Evolutionary conservation across 2,329 filamentous ascomycete species (phyloP).

Genomic region (Botrytis squamosa): DNA sequence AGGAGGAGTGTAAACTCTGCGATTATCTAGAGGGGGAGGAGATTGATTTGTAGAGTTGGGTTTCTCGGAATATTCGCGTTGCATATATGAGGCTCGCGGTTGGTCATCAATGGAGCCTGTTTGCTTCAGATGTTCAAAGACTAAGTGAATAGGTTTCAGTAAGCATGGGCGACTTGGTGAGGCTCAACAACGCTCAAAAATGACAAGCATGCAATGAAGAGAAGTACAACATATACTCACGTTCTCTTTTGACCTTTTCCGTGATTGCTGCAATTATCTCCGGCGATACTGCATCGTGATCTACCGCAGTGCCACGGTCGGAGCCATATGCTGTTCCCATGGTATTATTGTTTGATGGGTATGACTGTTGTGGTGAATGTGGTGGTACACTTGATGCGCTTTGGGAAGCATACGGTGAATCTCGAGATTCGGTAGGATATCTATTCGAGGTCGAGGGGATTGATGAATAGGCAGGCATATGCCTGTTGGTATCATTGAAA

Average conservation of each 20-base stretch:
- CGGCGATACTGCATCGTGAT: constrained; percentile 51
- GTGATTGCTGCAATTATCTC: constrained; percentile 62
- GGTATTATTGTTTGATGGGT: constrained; percentile 26
- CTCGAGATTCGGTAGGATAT: constrained; percentile 32
- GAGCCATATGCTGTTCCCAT: constrained; percentile 30
- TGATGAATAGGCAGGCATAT: constrained; percentile 28
- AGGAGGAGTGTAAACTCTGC: constrained; percentile 53
- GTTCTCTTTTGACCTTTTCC: constrained; percentile 55
- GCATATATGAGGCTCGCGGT: constrained; percentile 35
- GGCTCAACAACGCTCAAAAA: constrained; percentile 23
- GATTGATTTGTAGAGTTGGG: constrained; percentile 44
- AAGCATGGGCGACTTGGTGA: constrained; percentile 24
- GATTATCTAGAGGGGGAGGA: constrained; percentile 43
- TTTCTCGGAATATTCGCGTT: constrained; percentile 44
- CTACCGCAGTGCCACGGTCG: constrained; percentile 24
- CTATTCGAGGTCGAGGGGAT: constrained; percentile 22
- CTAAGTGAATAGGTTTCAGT: constrained; percentile 25
- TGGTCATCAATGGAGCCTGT: constrained; percentile 36
- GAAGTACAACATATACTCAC: constrained; percentile 43
- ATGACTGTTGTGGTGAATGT: constrained; percentile 25
- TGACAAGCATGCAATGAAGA: constrained; percentile 25
- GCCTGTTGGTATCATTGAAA: constrained; percentile 24
- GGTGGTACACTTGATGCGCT: constrained; percentile 26
- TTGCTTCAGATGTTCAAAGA: constrained; percentile 40
- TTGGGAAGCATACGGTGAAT: constrained; percentile 26